Conservation (phyloP, 2,329 filamentous ascomycete species). For the Lasiodiplodia citricola region DNA sequence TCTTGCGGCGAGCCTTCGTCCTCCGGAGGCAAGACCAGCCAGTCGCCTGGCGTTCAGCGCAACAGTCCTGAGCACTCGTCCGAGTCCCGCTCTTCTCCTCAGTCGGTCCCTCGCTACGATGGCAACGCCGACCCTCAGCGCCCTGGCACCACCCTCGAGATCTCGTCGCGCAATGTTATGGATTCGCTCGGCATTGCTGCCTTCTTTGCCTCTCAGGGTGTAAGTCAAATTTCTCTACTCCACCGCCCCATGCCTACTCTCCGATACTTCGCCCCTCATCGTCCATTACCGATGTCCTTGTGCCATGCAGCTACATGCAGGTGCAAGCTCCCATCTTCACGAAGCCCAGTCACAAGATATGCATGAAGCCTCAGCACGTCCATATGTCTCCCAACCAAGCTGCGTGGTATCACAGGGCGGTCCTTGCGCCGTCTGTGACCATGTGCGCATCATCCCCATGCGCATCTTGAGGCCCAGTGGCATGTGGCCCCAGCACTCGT, state of each 20-base stretch:
- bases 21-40: background rate
- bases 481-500: background rate
- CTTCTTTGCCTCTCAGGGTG: constrained; percentile 44
- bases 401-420: background rate
- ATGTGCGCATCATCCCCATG: background rate
- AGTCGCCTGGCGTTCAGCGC: constrained; percentile 22
- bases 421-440: background rate
- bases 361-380: background rate
- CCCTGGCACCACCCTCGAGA: background rate
- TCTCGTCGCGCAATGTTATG: constrained; percentile 43
- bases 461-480: background rate
- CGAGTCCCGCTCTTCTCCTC: constrained; percentile 33
- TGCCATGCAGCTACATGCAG: constrained; percentile 1
- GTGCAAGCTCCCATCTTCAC: background rate
- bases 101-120: constrained; percentile 40
- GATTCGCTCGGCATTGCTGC: constrained; percentile 43
- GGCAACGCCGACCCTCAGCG: constrained; percentile 41
- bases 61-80: constrained; percentile 16
- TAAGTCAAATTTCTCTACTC: constrained; percentile 31
- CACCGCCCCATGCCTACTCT: background rate
- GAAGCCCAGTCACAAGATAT: background rate
- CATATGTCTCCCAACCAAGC: background rate
- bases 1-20: constrained; percentile 33
- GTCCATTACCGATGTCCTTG: background rate
- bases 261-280: background rate